These are phyloP conservation scores for Magnaporthiopsis rhizophila DNA, from an alignment of 2,329 filamentous ascomycete genomes.

Conservation along the genomic window DNA sequence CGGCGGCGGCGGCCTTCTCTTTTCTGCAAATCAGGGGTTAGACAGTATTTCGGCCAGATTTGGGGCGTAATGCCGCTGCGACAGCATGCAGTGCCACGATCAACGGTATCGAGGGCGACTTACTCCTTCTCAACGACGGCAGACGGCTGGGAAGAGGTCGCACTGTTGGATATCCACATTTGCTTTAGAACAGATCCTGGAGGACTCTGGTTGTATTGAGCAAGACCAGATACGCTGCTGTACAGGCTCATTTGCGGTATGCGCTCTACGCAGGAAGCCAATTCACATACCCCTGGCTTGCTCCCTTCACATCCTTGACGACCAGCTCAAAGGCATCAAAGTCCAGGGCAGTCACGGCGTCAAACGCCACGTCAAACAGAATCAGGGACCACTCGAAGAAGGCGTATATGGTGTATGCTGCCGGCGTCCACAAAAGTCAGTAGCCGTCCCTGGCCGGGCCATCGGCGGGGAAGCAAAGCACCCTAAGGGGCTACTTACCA, in stretches of 20 bases:
- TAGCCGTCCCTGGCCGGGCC: neutral
- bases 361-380: constrained; percentile 91
- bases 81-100: neutral
- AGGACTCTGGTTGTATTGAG: constrained; percentile 4
- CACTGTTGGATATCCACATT: constrained; percentile 28
- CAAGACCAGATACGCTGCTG: constrained; percentile 1
- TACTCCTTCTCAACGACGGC: constrained; percentile 57
- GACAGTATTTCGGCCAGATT: neutral
- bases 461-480: neutral
- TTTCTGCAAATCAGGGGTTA: constrained; percentile 37
- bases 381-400: constrained; percentile 98
- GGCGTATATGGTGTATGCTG: constrained; percentile 93
- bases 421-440: neutral
- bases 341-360: constrained; percentile 88
- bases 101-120: neutral
- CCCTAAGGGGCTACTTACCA: constrained; percentile 50
- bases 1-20: constrained; percentile 63
- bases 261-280: constrained; percentile 59
- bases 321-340: constrained; percentile 84
- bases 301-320: constrained; percentile 79
- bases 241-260: constrained; percentile 8
- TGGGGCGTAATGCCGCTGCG: neutral
- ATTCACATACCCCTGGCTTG: constrained; percentile 96
- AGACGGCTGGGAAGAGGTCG: constrained; percentile 36
- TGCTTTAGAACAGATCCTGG: constrained; percentile 29